phyloP scores from a whole-genome alignment of 495 filamentous ascomycete species.

The Aspergillus coremiiformis region DNA sequence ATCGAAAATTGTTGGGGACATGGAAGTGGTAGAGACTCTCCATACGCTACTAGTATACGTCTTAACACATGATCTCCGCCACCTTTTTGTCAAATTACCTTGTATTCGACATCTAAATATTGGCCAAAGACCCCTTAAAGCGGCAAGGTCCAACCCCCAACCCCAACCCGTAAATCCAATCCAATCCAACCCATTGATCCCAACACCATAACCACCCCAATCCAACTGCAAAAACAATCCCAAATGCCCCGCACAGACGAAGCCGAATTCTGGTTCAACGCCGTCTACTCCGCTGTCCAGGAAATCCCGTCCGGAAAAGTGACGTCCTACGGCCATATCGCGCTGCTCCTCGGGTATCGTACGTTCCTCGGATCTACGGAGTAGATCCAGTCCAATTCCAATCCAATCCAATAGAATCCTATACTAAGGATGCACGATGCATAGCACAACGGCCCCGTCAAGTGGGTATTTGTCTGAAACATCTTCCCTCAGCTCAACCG shows the following conservation, averaged over 20 bases:
- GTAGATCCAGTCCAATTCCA: no score
- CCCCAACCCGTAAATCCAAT: not conserved
- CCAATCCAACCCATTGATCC: not conserved
- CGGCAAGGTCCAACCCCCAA: no score
- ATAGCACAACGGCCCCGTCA: conserved; percentile 66
- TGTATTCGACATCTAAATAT: no score
- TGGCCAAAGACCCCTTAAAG: not conserved
- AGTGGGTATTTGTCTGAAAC: conserved; percentile 82
- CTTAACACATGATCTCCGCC: no score
- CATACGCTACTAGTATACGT: no score
- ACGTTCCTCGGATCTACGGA: no score
- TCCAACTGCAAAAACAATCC: not conserved
- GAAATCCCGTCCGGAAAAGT: conserved; percentile 78
- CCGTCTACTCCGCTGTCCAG: conserved; percentile 76
- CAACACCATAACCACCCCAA: not conserved
- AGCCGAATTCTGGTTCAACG: conserved; percentile 73
- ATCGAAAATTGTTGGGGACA: conserved; percentile 45
- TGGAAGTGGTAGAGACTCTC: no score
- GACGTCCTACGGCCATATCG: conserved; percentile 87
- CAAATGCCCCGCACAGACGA: conserved; percentile 72
- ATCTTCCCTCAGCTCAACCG: conserved; percentile 54
- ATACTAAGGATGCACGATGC: no score
- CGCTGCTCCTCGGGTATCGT: conserved; percentile 72
- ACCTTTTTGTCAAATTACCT: no score
- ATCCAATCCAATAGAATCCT: no score